Conservation (phyloP, 176 grass and related monocot genomes). For the maize (Zea mays) region Zm-B73-REFERENCE-NAM-5.0 NC_050104.1:158815501-158816000, state of each 20-base stretch:
- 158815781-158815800: not conserved
- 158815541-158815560: not conserved
- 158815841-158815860: not conserved
- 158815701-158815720: not conserved
- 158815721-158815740: not conserved
- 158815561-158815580: not conserved
- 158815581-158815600: not conserved
- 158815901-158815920: not conserved
- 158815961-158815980: not conserved
- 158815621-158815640: slow-evolving; percentile 14
- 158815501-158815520: not conserved
- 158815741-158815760: not conserved
- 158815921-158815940: not conserved
- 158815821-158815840: slow-evolving; percentile 2
- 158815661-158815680: slow-evolving; percentile 12
- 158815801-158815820: not conserved
- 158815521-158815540: not conserved
- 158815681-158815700: slow-evolving; percentile 17
- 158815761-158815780: slow-evolving; percentile 2
- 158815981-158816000: not conserved
- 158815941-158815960: too few species aligned
- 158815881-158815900: not conserved
- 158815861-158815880: not conserved
- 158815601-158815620: slow-evolving; percentile 14
- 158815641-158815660: slow-evolving; percentile 4